These are phyloP conservation scores for Daldinia grandis DNA, from an alignment of 495 filamentous ascomycete species.

Conservation along the genomic window DNA sequence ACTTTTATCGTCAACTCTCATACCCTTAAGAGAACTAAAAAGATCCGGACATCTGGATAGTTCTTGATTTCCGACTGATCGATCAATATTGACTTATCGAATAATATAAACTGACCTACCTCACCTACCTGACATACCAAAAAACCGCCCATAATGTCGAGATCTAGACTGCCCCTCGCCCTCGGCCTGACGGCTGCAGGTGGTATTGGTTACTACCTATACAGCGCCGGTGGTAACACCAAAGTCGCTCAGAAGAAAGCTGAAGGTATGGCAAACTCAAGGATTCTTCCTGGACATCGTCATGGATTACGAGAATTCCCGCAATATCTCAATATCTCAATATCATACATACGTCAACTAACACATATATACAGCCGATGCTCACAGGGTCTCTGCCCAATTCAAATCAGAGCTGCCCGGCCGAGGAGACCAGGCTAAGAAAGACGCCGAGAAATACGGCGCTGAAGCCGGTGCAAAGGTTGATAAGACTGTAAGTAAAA, in stretches of 20 bases:
- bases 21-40: not conserved
- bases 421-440: conserved; percentile 49
- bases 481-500: conserved; percentile 53
- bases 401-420: conserved; percentile 68
- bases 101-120: conserved; percentile 9
- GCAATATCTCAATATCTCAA: not conserved
- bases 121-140: conserved; percentile 11
- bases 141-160: conserved; percentile 57
- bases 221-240: conserved; percentile 83
- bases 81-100: no score
- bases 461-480: conserved; percentile 57
- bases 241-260: conserved; percentile 81
- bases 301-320: not conserved
- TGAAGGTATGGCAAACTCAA: conserved; percentile 65
- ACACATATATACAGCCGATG: conserved; percentile 61
- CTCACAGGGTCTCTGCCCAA: conserved; percentile 68
- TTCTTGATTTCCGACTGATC: conserved; percentile 6
- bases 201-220: conserved; percentile 88
- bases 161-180: conserved; percentile 63
- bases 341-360: conserved; percentile 11
- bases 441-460: conserved; percentile 53
- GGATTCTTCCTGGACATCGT: not conserved
- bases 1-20: conserved; percentile 1
- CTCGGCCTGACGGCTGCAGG: conserved; percentile 71
- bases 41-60: not conserved